Base-by-base conservation (phyloP, 768 basidiomycete species). In the Psilocybe sp. region DNA sequence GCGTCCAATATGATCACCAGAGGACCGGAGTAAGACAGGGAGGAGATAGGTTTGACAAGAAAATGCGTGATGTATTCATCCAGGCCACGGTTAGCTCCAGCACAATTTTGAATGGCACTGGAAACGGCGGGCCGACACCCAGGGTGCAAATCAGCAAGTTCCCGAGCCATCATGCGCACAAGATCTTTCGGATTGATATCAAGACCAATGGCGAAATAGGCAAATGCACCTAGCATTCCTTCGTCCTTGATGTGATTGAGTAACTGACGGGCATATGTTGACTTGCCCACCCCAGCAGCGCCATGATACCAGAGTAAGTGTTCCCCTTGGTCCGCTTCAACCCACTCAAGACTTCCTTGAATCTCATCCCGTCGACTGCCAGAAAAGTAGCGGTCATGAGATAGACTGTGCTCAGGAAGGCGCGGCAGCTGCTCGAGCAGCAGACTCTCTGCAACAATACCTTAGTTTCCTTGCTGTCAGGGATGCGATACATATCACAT, bases 231-330 rank as follows among this genome's bases (percentile, higher is more conserved):
- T 1, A 53, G 34, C 6, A 47, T 13, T 1, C 42, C 52, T 11
- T 44, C 36, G 8, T n/a, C 18, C 19, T 44, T 46, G 13, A 49
- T 16, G 19, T 23, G 15, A 42, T 49, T 34, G 9, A 33, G 11
- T 7, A 53, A 42, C 7, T 44, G 16, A 9, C 33, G 40, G 7
- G 40, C 52, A 8, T 49, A 31, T 10, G 47, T 53, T 34, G 52
- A 53, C 15, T 53, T 53, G 16, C 52, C 52, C 15, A 53, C 7
- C 13, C 52, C 52, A 28, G 52, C 47, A 1, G 52, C 40, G 3
- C 47, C 52, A 15, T 49, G 52, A 31, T 49, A 20, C 47, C 52
- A 53, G 14, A 49, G 18, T 19, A 53, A 45, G 11, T 10, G 5
- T 34, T 12, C 35, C 5, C 14, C n/a, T n/a, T n/a, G n/a, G n/a